Evolutionary conservation across 495 filamentous ascomycete genomes (phyloP).

Genomic region (Aspergillus leporis): DNA sequence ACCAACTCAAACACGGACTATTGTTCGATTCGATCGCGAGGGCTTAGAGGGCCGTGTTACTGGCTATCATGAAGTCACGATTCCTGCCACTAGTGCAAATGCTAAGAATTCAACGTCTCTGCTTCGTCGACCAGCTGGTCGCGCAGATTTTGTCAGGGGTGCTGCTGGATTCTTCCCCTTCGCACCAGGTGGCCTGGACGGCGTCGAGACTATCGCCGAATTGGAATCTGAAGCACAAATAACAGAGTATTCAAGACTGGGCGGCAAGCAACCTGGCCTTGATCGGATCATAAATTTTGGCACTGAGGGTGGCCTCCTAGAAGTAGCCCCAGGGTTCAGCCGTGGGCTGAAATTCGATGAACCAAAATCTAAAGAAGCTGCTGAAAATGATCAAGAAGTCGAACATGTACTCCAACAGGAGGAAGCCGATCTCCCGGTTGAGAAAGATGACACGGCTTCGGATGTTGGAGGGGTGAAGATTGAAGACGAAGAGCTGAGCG

Average conservation of each 20-base stretch:
- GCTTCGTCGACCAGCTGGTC: slow-evolving; percentile 78
- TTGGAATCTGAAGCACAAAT: slow-evolving; percentile 63
- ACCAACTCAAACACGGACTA: slow-evolving; percentile 87
- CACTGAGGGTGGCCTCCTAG: slow-evolving; percentile 74
- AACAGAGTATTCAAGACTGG: slow-evolving; percentile 46
- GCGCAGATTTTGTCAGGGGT: slow-evolving; percentile 93
- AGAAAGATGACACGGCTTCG: slow-evolving; percentile 29
- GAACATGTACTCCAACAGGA: slow-evolving; percentile 73
- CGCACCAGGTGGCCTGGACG: slow-evolving; percentile 86
- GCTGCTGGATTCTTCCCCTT: slow-evolving; percentile 96
- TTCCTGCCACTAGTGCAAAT: slow-evolving; percentile 85
- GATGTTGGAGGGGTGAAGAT: slow-evolving; percentile 44
- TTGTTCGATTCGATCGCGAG: slow-evolving; percentile 88
- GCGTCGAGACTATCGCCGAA: slow-evolving; percentile 76
- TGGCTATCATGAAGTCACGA: slow-evolving; percentile 91
- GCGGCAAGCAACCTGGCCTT: slow-evolving; percentile 47
- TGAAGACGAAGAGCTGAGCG: slow-evolving; percentile 52
- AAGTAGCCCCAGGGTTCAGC: slow-evolving; percentile 78
- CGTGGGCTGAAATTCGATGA: slow-evolving; percentile 76
- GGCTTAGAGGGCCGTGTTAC: slow-evolving; percentile 92
- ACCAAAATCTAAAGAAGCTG: slow-evolving; percentile 55
- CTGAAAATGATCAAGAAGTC: slow-evolving; percentile 66
- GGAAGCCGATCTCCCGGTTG: slow-evolving; percentile 42
- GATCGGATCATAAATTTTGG: slow-evolving; percentile 82
- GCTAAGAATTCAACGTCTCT: slow-evolving; percentile 97